Conservation (phyloP, 768 basidiomycete genomes). For the Naematelia encephala region DNA sequence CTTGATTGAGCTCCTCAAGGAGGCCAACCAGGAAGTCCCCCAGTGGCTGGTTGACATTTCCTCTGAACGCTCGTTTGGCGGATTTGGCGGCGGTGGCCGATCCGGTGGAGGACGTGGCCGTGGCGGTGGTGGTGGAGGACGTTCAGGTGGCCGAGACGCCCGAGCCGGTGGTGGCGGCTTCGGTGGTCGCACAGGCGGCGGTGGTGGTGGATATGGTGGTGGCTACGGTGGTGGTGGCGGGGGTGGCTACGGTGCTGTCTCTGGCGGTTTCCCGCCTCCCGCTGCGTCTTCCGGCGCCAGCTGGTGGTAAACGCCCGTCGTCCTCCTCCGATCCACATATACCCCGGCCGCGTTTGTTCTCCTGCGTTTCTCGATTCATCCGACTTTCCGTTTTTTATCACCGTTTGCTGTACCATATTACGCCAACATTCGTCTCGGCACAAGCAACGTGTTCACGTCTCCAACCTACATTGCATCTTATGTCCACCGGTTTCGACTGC, state of each 20-base stretch:
- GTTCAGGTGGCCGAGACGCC: conserved; percentile 47
- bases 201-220: conserved; percentile 48
- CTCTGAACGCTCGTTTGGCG: conserved; percentile 43
- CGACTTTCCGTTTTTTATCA: background rate
- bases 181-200: conserved; percentile 49
- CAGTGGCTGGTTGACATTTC: conserved; percentile 79
- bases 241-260: conserved; percentile 50
- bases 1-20: conserved; percentile 76
- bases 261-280: conserved; percentile 41
- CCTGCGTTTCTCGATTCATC: background rate
- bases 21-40: conserved; percentile 64
- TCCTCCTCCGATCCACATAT: background rate
- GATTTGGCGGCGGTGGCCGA: conserved; percentile 55
- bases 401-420: background rate
- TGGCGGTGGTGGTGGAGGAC: conserved; percentile 40
- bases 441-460: background rate
- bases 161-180: conserved; percentile 51
- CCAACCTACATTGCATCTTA: background rate
- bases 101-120: conserved; percentile 55
- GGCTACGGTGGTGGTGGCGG: conserved; percentile 56
- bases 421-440: background rate
- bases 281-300: conserved; percentile 34
- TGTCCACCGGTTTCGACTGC: background rate
- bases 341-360: background rate
- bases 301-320: conserved; percentile 37